phyloP scores from a whole-genome alignment of 1,139 yeast species.

The Taphrina communis region DNA sequence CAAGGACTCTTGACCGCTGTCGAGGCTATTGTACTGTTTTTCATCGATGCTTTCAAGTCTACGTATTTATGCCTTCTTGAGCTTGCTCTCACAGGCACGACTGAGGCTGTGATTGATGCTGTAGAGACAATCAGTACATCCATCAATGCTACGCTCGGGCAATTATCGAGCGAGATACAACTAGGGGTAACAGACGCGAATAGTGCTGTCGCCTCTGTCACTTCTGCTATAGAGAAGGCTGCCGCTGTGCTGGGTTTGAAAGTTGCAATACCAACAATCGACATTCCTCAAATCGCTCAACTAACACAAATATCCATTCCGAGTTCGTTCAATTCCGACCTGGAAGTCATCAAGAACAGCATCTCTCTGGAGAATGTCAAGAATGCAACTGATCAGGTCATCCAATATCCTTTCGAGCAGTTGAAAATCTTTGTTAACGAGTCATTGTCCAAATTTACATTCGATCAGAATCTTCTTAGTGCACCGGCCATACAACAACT shows the following conservation, averaged over 20 bases:
- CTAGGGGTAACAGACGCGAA: conserved; percentile 66
- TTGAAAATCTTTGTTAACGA: conserved; percentile 51
- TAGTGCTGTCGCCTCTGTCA: conserved; percentile 56
- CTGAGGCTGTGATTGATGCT: conserved; percentile 73
- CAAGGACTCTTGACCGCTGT: conserved; percentile 61
- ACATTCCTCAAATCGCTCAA: conserved; percentile 61
- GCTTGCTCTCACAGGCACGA: conserved; percentile 73
- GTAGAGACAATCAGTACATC: conserved; percentile 65
- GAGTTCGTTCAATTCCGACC: conserved; percentile 60
- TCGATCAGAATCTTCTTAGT: conserved; percentile 48
- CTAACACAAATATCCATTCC: conserved; percentile 70
- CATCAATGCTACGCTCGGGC: conserved; percentile 66
- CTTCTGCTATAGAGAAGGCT: conserved; percentile 54
- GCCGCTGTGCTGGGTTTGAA: conserved; percentile 62
- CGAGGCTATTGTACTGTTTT: conserved; percentile 66
- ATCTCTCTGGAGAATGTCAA: conserved; percentile 59
- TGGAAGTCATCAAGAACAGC: conserved; percentile 55
- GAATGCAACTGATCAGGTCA: conserved; percentile 57
- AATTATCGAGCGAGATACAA: conserved; percentile 65
- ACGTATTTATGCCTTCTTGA: conserved; percentile 83
- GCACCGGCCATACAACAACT: conserved; percentile 45
- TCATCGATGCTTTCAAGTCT: conserved; percentile 75
- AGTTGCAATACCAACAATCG: conserved; percentile 55
- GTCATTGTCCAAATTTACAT: conserved; percentile 43
- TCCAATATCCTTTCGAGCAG: conserved; percentile 61